Base-by-base conservation (phyloP, 75 land plant species). In the Pinus albicaulis region DNA sequence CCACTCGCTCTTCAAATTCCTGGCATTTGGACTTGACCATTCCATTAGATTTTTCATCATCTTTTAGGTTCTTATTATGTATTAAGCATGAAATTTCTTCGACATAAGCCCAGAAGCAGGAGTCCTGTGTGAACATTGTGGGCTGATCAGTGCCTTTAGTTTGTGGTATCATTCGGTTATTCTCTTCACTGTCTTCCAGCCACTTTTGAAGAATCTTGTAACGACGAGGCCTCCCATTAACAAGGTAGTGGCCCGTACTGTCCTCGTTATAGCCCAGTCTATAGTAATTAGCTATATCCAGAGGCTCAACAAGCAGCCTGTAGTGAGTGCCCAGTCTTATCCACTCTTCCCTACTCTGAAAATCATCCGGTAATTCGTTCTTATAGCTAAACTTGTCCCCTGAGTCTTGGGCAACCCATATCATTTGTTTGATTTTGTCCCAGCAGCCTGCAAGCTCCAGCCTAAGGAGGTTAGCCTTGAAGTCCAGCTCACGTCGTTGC, bases 241-340 rank as follows among this genome's bases (percentile, higher is more conserved):
- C 28, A 73, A 82, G 53, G 64, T 90, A 90, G 7, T 86, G 80
- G 17, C 94, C 92, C 53, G 53, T 48, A 15, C 92, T 80, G 57
- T 86, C 92, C 28, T 84, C 86, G 26, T 85, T 87, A 81, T 79
- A 83, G 3, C 55, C 69, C 44, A 80, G 88, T 5, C 92, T 75
- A 59, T 92, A 92, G 82, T 88, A 88, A 76, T 92, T 84, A 34
- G 94, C 92, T 23, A 92, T 90, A 75, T 92, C 92, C 36, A 92
- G 73, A 56, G 90, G 94, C 82, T 92, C 94, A 25, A 90, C 89
- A 2, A 90, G 59, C 15, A 79, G 80, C 38, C 94, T 71, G 68
- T 76, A 92, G 23, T 12, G 66, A 56, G 87, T 90, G 3, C 83
- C 90, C 19, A 85, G 77, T 1, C 82, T 73, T 55, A 92, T 74